Evolutionary conservation across 2,329 filamentous ascomycete species (phyloP), one percentile per base, ranked within the genome.

Genomic region (Ascosphaera apis): DNA sequence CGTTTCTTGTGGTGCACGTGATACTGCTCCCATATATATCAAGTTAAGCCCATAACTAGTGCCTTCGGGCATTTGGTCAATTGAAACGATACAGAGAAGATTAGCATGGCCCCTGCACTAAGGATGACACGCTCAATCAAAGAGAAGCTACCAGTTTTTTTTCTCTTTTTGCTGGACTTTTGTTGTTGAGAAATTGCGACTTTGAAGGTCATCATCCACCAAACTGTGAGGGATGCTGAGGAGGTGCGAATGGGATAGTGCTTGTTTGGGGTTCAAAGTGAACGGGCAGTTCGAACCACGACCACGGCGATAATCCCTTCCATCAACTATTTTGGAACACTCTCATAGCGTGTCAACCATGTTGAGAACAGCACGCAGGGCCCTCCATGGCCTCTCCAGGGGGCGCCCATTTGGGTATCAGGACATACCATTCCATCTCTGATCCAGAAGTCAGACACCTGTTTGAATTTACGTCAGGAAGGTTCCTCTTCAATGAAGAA

Each of bases 51-150:
- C 0, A 0, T 0, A 5, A 0, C 27, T 18, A 35, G 31, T 49
- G 53, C 57, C 55, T 60, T 57, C 51, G 56, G 57, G 54, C 59
- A 67, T 66, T 65, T 68, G 64, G 66, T 69, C 65, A 69, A 66
- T 65, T 68, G 65, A 67, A 69, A 67, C 65, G 64, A 69, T 69
- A 72, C 66, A 74, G 69, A 75, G 70, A 75, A 75, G 68, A 75
- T 75, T 77, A 78, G 75, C 74, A 78, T 78, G 73, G 73, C 73
- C 74, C 68, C 67, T 72, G 67, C 68, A 72, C 79, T 84, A 86
- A 86, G 79, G 79, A 84, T 86, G 79, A 84, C 77, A 83, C 75
- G 73, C 72, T 76, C 65, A 70, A 72, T 70, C 71, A 76, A 76
- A 77, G 73, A 76, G 72, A 74, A 69, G 66, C 70, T 69, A 65